phyloP scores from a whole-genome alignment of 176 grass and related monocot species.

The sorghum (Sorghum bicolor) region Sorghum_bicolor_NCBIv3 NC_012875.2:6519501-6520000 shows the following conservation, averaged over 20 bases:
- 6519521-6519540: neutral
- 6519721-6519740: neutral
- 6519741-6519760: slow-evolving; percentile 82
- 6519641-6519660: slow-evolving; percentile 18
- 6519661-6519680: slow-evolving; percentile 45
- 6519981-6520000: slow-evolving; percentile 88
- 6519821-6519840: slow-evolving; percentile 96
- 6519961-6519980: slow-evolving; percentile 97
- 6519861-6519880: neutral
- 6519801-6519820: slow-evolving; percentile 93
- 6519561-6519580: neutral
- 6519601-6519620: slow-evolving; percentile 36
- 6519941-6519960: slow-evolving; percentile 96
- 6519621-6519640: slow-evolving; percentile 10
- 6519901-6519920: neutral
- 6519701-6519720: slow-evolving; percentile 33
- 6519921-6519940: slow-evolving; percentile 82
- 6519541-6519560: neutral
- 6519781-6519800: slow-evolving; percentile 99
- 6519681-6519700: slow-evolving; percentile 44
- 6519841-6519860: slow-evolving; percentile 41
- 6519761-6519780: slow-evolving; percentile 92
- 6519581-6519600: neutral
- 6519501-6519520: neutral
- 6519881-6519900: neutral